Evolutionary conservation across 805 yeast genomes (phyloP).

Genomic region (Wickerhamomyces canadensis): DNA sequence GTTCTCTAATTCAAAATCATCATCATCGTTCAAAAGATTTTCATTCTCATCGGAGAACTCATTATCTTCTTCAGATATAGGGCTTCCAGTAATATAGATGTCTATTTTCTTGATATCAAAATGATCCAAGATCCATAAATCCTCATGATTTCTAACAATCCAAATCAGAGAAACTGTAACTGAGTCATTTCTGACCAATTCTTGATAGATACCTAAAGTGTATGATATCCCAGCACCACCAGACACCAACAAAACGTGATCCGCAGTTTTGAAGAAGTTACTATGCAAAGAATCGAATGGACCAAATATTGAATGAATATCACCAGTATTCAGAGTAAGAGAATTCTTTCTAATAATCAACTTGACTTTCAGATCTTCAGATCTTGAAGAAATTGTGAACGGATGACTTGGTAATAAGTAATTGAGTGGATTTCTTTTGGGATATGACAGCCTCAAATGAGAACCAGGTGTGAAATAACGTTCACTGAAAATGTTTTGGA

Average conservation of each 20-base stretch:
- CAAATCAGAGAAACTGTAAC: conserved; percentile 42
- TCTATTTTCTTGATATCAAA: conserved; percentile 30
- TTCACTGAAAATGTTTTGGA: conserved; percentile 18
- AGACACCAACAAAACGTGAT: conserved; percentile 47
- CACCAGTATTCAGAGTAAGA: conserved; percentile 28
- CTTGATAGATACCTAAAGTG: conserved; percentile 47
- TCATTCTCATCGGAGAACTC: conserved; percentile 11
- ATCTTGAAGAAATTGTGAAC: conserved; percentile 48
- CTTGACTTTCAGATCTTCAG: conserved; percentile 34
- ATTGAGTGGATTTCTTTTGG: conserved; percentile 30
- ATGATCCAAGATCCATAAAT: conserved; percentile 40
- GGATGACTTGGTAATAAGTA: conserved; percentile 64
- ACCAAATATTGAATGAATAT: conserved; percentile 34
- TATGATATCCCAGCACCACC: conserved; percentile 76
- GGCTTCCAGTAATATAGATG: conserved; percentile 32
- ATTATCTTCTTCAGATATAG: conserved; percentile 4
- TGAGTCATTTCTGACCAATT: conserved; percentile 26
- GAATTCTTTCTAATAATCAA: conserved; percentile 39
- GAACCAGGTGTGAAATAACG: conserved; percentile 43
- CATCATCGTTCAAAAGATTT: conserved; percentile 17
- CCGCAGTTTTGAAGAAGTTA: conserved; percentile 42
- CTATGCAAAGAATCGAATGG: conserved; percentile 40
- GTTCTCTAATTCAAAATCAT: conserved; percentile 19
- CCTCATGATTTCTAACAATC: conserved; percentile 44
- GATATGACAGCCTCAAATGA: conserved; percentile 47